Evolutionary conservation across 805 yeast genomes (phyloP), one percentile per base, ranked within the genome.

Genomic region (Barnettozyma siamensis): DNA sequence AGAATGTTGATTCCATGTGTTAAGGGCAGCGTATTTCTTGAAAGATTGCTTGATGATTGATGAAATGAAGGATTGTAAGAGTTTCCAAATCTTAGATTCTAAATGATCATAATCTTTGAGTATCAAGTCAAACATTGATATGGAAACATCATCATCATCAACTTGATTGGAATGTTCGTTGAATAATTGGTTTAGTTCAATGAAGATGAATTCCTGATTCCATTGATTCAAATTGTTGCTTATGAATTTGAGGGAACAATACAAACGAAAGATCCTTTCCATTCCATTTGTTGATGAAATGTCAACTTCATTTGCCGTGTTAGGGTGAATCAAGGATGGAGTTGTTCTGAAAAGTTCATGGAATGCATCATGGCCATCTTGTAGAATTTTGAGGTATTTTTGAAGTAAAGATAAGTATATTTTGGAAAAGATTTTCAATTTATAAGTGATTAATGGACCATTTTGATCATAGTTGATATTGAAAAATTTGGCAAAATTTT

Each of bases 381-480:
- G 43, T 19, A 66, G 41, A 12, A 57, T 46, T 6, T 56, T 57
- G 38, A 56, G 55, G 44, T 72, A 73, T 15, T 52, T 53, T 30
- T 71, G 72, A 21, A 73, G 46, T 28, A 73, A 45, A 12, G 55
- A 55, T 31, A 73, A 48, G 47, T 72, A 76, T 21, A 72, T 65
- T 9, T 60, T 63, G 2, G 74, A 67, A n/a, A 71, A 69, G 36
- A 64, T 66, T 49, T 71, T 72, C 30, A 69, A 55, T 47, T 72
- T 76, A 43, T 65, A 73, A 42, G 69, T 70, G 27, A 65, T 70
- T 19, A 70, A 59, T 18, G 61, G 59, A 42, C 64, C 53, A 12
- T 70, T 64, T 18, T 56, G 53, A 46, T 65, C 47, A 38, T 56
- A 55, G 15, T 49, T 51, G 2, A 47, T 44, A 27, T 37, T 45